Conservation (phyloP, 768 basidiomycete species). For the Suillus subluteus region DNA sequence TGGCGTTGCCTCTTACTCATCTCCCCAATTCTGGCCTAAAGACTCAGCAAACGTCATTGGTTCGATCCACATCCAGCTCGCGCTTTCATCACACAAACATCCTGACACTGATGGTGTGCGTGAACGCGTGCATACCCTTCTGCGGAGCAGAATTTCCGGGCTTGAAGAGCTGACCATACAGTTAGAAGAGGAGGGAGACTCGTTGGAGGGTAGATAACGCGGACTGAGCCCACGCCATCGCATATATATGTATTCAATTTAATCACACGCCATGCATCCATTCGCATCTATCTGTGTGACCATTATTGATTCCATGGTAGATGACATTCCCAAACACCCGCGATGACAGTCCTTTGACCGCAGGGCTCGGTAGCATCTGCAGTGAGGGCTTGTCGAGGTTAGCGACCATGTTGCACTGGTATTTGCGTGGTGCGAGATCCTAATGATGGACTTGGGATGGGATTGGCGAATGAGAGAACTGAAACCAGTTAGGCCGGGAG, state of each 20-base stretch:
- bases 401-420: background rate
- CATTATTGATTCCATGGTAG: background rate
- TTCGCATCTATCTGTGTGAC: background rate
- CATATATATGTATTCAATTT: constrained; percentile 6
- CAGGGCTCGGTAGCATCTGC: background rate
- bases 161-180: constrained; percentile 92
- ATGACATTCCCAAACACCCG: background rate
- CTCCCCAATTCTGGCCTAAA: constrained; percentile 94
- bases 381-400: background rate
- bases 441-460: background rate
- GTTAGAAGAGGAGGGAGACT: constrained; percentile 49
- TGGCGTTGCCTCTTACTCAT: constrained; percentile 79
- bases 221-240: background rate
- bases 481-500: too few relatives aligned
- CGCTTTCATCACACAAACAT: constrained; percentile 62
- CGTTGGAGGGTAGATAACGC: background rate
- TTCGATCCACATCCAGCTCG: constrained; percentile 90
- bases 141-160: constrained; percentile 76
- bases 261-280: constrained; percentile 4
- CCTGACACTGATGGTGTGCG: constrained; percentile 72
- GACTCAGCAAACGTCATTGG: constrained; percentile 86
- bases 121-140: constrained; percentile 70
- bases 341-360: background rate
- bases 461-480: background rate
- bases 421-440: background rate